Conservation (phyloP, 257 asterid genomes). For the Oldenlandia corymbosa region DNA sequence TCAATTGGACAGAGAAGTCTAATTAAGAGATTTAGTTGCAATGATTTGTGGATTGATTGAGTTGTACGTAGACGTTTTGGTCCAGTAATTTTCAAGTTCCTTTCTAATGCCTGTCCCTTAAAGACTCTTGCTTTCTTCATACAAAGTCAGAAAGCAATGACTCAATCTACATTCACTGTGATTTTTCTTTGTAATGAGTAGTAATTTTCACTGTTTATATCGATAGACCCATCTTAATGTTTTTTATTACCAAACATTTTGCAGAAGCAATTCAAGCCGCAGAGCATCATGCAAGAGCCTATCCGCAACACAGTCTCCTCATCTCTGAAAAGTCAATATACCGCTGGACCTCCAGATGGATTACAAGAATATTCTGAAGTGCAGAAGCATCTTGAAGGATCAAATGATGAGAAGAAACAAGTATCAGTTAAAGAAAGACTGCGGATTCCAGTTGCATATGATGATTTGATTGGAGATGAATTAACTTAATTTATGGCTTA, state of each 20-base stretch:
- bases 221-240: not conserved
- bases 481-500: constrained; percentile 7
- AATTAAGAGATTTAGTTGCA: not conserved
- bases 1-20: not conserved
- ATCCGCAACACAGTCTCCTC: constrained; percentile 26
- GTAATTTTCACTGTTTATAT: not conserved
- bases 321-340: constrained; percentile 13
- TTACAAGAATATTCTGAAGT: constrained; percentile 20
- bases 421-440: constrained; percentile 61
- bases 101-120: too few relatives aligned
- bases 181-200: not conserved
- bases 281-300: constrained; percentile 25
- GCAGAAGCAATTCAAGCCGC: constrained; percentile 77
- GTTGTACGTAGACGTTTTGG: not conserved
- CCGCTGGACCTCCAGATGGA: constrained; percentile 18
- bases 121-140: too few relatives aligned
- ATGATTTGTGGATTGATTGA: not conserved
- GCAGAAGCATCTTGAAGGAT: constrained; percentile 26
- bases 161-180: too few relatives aligned
- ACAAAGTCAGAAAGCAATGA: too few relatives aligned
- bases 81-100: not conserved
- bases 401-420: constrained; percentile 27
- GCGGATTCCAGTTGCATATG: constrained; percentile 68
- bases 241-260: constrained; percentile 11
- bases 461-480: constrained; percentile 48